These are phyloP conservation scores for Calonectria naviculata DNA, from an alignment of 2,329 filamentous ascomycete genomes.

Conservation along the genomic window DNA sequence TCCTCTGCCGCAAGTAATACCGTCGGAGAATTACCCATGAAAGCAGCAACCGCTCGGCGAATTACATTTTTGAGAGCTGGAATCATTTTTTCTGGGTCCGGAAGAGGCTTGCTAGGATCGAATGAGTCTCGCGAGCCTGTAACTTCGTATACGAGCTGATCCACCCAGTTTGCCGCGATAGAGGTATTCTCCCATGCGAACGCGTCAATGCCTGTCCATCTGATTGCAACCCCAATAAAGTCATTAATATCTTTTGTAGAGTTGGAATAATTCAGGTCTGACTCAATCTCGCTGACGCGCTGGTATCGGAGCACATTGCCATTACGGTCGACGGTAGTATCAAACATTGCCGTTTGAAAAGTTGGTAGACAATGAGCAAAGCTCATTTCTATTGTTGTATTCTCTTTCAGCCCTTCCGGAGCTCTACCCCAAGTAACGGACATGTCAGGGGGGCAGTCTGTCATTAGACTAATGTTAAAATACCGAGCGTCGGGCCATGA, in stretches of 20 bases:
- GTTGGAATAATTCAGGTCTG: not conserved
- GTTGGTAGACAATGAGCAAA: not conserved
- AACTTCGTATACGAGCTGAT: not conserved
- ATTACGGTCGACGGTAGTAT: not conserved
- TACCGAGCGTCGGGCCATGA: not conserved
- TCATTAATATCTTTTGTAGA: not conserved
- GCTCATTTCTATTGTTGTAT: not conserved
- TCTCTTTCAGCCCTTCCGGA: not conserved
- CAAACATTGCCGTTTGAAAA: constrained; percentile 10
- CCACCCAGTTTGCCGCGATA: not conserved
- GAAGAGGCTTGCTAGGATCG: not conserved
- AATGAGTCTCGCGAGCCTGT: not conserved
- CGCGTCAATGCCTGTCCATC: accelerated
- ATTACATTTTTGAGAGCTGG: not conserved
- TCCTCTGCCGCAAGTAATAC: not conserved
- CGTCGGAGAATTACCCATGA: not conserved
- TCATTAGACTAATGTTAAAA: not conserved
- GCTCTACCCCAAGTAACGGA: not conserved
- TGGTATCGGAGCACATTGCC: not conserved
- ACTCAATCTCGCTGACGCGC: not conserved
- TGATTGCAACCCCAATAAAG: not conserved
- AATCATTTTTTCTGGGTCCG: not conserved
- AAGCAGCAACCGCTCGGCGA: not conserved
- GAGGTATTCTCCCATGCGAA: not conserved
- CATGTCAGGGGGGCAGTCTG: not conserved